Conservation (phyloP, 1,284 basidiomycete genomes). For the Microbotryum violaceum region DNA sequence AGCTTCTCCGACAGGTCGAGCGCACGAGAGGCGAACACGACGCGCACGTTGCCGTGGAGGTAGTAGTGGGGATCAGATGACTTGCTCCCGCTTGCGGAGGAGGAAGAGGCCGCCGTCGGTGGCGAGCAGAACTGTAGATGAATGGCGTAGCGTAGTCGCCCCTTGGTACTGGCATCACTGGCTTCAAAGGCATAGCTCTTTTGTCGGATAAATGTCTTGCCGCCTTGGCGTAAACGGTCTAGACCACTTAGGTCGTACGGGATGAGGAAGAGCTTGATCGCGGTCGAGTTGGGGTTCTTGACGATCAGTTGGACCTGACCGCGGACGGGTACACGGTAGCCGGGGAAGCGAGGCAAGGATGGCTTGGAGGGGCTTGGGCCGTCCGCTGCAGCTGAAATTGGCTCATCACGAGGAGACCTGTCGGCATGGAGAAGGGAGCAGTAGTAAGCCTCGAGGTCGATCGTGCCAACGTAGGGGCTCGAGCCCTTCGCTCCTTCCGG, state of each 20-base stretch:
- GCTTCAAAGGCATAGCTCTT: conserved; percentile 35
- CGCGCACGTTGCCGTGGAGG: conserved; percentile 29
- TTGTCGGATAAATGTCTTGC: conserved; percentile 37
- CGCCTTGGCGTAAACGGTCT: conserved; percentile 26
- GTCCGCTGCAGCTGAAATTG: not conserved
- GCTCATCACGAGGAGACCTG: not conserved
- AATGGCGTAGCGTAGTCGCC: conserved; percentile 42
- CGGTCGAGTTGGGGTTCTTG: conserved; percentile 43
- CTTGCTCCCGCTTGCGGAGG: conserved; percentile 31
- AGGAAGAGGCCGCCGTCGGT: conserved; percentile 10
- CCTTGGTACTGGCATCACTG: conserved; percentile 23
- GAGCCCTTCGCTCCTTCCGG: conserved; percentile 19
- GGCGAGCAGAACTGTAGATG: conserved; percentile 44
- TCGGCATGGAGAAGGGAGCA: conserved; percentile 13
- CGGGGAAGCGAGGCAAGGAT: conserved; percentile 43
- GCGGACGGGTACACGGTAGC: conserved; percentile 45
- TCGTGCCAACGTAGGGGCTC: conserved; percentile 41
- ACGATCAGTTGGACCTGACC: conserved; percentile 50
- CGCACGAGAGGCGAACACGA: conserved; percentile 34
- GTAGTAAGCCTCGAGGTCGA: conserved; percentile 41
- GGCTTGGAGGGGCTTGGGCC: not conserved
- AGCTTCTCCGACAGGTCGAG: conserved; percentile 31
- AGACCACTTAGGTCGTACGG: conserved; percentile 47
- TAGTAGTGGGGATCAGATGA: conserved; percentile 20
- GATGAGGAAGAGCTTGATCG: conserved; percentile 48